Evolutionary conservation across 257 asterid genomes (phyloP), one percentile per base, ranked within the genome.

Genomic region (Linaria vulgaris): DNA sequence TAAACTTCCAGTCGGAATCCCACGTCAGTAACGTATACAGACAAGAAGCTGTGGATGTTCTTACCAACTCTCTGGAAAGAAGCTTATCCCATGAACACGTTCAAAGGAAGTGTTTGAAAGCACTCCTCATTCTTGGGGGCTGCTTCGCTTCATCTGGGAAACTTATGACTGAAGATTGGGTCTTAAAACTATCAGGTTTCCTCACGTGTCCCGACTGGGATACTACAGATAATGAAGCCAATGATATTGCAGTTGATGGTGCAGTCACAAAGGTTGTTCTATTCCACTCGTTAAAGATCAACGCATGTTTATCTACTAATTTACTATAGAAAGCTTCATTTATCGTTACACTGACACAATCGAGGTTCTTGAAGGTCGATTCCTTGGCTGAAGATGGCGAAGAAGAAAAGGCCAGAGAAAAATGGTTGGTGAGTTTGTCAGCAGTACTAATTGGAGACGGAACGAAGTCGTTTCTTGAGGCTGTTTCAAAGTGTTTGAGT

Each of bases 81-180:
- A 81, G 95, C 82, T 81, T 81, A 68, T 67, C 64, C 0, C 76
- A 84, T 64, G 79, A 77, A 62, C 73, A 62, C 52, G 64, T 74
- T 22, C 68, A 69, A 67, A 81, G 72, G 27, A 80, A 76, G 71
- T 86, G 96, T 72, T 82, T 79, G 61, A 78, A 76, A 67, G 85
- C 87, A 37, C 95, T 89, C 74, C 82, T 89, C 47, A 67, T 82
- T 48, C 79, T 89, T 2, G 96, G 96, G 65, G 94, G 95, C 63
- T 66, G 76, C 79, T 83, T 87, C 74, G 87, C 97, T 3, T 78
- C 73, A 16, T 78, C 82, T 2, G 94, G 95, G 61, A 90, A 89
- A 72, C 82, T 87, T 52, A 85, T 87, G 97, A 90, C 94, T 13
- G 95, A 89, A 79, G 95, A 90, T 77, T 85, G 94, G 94, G 77